These are phyloP conservation scores for Ustilago hordei DNA, from an alignment of 1,284 basidiomycete genomes.

Conservation along the genomic window DNA sequence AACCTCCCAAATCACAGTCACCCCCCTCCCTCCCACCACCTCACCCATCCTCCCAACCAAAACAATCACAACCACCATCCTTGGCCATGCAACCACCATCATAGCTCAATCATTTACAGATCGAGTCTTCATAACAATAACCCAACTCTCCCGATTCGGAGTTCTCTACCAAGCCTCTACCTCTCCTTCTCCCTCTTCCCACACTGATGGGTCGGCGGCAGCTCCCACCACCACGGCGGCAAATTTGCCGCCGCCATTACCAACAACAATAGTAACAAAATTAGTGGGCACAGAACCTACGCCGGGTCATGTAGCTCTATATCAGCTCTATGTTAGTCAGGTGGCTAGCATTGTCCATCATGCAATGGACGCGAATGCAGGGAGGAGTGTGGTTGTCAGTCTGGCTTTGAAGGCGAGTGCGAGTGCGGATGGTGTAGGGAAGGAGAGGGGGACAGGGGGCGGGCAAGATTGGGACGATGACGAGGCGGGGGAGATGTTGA, in stretches of 20 bases:
- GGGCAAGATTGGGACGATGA: slow-evolving; percentile 19
- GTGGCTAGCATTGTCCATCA: slow-evolving; percentile 83
- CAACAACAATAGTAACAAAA: slow-evolving; percentile 79
- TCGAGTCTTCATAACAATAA: slow-evolving; percentile 54
- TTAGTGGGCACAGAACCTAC: slow-evolving; percentile 78
- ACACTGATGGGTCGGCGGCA: neutral
- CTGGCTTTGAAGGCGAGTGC: slow-evolving; percentile 31
- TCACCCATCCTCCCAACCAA: slow-evolving; percentile 20
- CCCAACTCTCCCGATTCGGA: slow-evolving; percentile 54
- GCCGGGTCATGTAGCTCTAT: slow-evolving; percentile 77
- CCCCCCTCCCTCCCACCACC: neutral
- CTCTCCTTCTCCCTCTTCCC: neutral
- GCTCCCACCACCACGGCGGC: neutral
- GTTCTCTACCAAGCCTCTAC: slow-evolving; percentile 44
- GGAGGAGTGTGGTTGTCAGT: slow-evolving; percentile 43
- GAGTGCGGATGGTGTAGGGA: neutral
- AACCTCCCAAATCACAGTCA: slow-evolving; percentile 6
- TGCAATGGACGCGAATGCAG: slow-evolving; percentile 70
- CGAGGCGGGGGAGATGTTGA: slow-evolving; percentile 63
- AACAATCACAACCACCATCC: slow-evolving; percentile 15
- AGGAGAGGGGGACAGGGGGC: neutral
- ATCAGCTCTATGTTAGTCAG: slow-evolving; percentile 85
- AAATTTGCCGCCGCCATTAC: slow-evolving; percentile 74
- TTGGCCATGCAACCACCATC: slow-evolving; percentile 33
- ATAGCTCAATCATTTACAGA: slow-evolving; percentile 50